Evolutionary conservation across 1,284 basidiomycete genomes (phyloP), one percentile per base, ranked within the genome.

Genomic region (Malassezia vespertilionis): DNA sequence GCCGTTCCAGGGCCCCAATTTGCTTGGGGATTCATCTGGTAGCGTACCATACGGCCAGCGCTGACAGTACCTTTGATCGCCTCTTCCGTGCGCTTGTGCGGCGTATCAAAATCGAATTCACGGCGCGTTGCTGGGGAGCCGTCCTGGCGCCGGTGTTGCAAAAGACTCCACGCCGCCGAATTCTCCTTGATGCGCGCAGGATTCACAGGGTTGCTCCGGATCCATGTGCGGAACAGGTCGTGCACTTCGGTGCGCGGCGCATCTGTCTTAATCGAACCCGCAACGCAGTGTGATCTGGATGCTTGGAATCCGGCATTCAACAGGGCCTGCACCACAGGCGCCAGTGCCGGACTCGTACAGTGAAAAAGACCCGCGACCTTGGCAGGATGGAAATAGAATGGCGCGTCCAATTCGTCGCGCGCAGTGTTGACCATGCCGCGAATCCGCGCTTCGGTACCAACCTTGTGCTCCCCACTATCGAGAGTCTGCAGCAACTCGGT

Each of bases 351-450:
- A 1, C 49, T 58, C 20, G 56, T 44, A 41, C 82, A 84, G 60
- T 88, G 85, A 74, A 91, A 90, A 53, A 80, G 77, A 46, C 87
- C 82, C 0, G 86, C 78, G 3, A 95, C 72, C 64, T 80, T 83
- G 23, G 81, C 78, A 0, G 88, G 86, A 0, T 87, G 89, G 67
- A 96, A 96, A 74, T 88, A 97, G 73, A 96, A 95, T 0, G 83
- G 82, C 4, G 75, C 74, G 1, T 79, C 73, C 9, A 91, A 73
- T 40, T 86, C 90, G 74, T 90, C 82, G 61, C 81, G 79, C 0
- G 90, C 89, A 0, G 91, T 77, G 4, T 82, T 82, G 37, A 96
- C 75, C 93, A 99, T 97, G 1, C 93, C 91, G 70, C 83, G 83
- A 80, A 99, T 96, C 38, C 93, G 77, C 0, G 79, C 61, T 21